Evolutionary conservation across 768 basidiomycete species (phyloP), one percentile per base, ranked within the genome.

Genomic region (Strobilomyces confusus): DNA sequence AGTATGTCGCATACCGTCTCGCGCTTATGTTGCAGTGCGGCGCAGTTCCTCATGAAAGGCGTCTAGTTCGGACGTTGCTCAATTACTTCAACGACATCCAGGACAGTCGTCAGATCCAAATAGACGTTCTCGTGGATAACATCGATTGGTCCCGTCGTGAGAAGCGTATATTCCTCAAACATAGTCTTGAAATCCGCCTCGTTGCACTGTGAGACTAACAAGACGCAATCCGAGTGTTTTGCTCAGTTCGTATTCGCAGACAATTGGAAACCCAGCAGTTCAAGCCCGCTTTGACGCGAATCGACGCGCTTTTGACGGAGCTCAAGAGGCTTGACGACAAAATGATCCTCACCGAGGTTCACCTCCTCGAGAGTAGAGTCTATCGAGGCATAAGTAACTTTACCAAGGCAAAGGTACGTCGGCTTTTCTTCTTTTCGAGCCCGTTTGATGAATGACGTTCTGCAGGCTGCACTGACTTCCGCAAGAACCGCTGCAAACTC

Each of bases 311-410:
- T n/a, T 78, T 98, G 32, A 86, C 86, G 2, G 97, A 98, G 70
- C 81, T 99, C 19, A 93, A 90, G 71, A 82, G 86, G 23, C 75
- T 99, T 25, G 95, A 99, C 69, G 97, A 98, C 74, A 98, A 98
- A 77, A 88, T 95, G 82, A 90, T 98, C 56, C 78, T 99, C 29
- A 98, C 95, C 4, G 95, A 98, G 67, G 94, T 98, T 0, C 94
- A 95, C 63, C 79, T 99, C 9, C 80, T 98, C 36, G 95, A 99
- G 72, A 91, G 90, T 52, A 75, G 92, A 41, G 92, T 95, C 2
- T 92, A 95, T 65, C 83, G 93, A 55, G 92, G 91, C 2, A 82
- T 92, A 51, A 86, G 86, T 20, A 98, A 98, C 71, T 73, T 94
- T 46, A 77, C 92, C 7, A 94, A 97, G 68, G 81, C 95, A 14